Evolutionary conservation across 441 rosid species (phyloP).

Genomic region (Biscutella laevigata): DNA sequence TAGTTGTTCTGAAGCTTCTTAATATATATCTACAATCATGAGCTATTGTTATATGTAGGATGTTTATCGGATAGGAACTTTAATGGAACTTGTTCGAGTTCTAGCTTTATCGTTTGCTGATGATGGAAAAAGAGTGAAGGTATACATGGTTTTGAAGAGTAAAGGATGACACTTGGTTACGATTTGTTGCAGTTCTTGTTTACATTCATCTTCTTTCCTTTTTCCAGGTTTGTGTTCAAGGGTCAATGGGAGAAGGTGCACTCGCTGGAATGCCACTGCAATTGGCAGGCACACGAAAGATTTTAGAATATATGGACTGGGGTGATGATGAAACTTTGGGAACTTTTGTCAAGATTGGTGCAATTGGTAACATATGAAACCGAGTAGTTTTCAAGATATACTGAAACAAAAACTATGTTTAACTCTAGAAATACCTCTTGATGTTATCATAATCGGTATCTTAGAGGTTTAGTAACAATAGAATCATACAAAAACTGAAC

Average conservation of each 20-base stretch:
- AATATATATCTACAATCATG: conserved; percentile 10
- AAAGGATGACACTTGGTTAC: not conserved
- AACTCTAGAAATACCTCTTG: not conserved
- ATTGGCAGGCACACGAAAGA: conserved; percentile 79
- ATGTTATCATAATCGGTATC: not conserved
- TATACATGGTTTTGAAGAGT: conserved; percentile 14
- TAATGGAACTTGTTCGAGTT: conserved; percentile 82
- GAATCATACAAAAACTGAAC: conserved; percentile 5
- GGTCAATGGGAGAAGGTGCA: conserved; percentile 95
- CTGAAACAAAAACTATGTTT: not conserved
- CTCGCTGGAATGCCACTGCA: conserved; percentile 97
- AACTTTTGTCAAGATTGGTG: conserved; percentile 69
- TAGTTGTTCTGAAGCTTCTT: not conserved
- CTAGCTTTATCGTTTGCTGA: conserved; percentile 88
- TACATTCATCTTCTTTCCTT: conserved; percentile 6
- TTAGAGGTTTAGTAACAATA: not conserved
- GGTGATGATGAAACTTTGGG: conserved; percentile 75
- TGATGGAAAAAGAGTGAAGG: conserved; percentile 95
- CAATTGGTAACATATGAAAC: conserved; percentile 51
- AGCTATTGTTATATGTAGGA: conserved; percentile 51
- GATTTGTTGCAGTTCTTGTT: not conserved
- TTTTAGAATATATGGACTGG: conserved; percentile 97
- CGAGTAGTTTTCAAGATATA: not conserved
- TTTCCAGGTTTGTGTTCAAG: conserved; percentile 94
- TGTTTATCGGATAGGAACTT: conserved; percentile 91